Evolutionary conservation across 202 grass and related monocot genomes (phyloP).

Genomic region (Saccharum hybrid): DNA sequence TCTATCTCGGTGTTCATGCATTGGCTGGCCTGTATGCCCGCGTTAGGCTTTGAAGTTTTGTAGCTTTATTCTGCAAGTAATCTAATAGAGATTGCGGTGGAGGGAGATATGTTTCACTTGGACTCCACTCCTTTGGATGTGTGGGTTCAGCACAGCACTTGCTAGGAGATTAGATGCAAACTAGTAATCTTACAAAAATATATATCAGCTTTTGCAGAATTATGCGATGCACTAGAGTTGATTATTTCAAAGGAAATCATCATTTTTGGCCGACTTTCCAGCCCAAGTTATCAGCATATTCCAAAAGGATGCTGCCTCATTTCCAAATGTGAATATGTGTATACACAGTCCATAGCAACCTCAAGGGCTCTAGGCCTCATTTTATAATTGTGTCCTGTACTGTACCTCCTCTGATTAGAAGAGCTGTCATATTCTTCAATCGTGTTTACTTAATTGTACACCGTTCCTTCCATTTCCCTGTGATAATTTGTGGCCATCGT

Average conservation of each 20-base stretch:
- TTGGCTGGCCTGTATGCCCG: background rate
- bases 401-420: conserved; percentile 17
- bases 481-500: conserved; percentile 18
- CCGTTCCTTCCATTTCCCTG: conserved; percentile 8
- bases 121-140: conserved; percentile 49
- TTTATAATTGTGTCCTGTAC: conserved; percentile 12
- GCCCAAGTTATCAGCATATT: conserved; percentile 37
- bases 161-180: conserved; percentile 39
- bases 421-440: conserved; percentile 42
- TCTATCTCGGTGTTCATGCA: conserved; percentile 44
- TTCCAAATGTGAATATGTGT: conserved; percentile 36
- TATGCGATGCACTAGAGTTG: background rate
- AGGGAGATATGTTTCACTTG: conserved; percentile 44
- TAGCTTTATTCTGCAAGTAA: conserved; percentile 48
- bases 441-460: conserved; percentile 25
- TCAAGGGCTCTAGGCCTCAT: too few species aligned
- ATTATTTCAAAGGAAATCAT: conserved; percentile 12
- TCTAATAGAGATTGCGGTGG: conserved; percentile 18
- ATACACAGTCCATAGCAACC: background rate
- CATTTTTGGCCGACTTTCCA: conserved; percentile 14
- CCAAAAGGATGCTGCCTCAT: conserved; percentile 39
- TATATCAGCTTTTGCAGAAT: background rate
- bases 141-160: conserved; percentile 21
- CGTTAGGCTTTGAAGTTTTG: conserved; percentile 29
- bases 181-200: background rate